Conservation (phyloP, 176 grass and related monocot genomes). For the Stipa capillata region DNA sequence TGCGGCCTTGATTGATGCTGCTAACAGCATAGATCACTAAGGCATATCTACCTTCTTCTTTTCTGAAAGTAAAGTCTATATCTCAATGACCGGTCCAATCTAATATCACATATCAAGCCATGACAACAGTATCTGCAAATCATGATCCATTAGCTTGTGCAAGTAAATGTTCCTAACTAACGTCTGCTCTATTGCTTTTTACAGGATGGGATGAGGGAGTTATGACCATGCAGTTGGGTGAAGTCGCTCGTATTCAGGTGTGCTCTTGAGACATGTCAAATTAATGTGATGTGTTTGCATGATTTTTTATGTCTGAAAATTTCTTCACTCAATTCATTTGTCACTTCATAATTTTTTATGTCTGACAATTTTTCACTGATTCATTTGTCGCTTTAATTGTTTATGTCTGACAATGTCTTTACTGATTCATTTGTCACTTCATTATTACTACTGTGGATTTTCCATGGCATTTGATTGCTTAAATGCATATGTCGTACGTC, state of each 20-base stretch:
- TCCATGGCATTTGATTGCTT: neutral
- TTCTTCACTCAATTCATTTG: too few relatives aligned
- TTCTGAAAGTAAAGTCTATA: neutral
- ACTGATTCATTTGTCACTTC: neutral
- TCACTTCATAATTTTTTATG: too few relatives aligned
- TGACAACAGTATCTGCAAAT: neutral
- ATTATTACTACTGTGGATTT: neutral
- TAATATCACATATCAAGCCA: neutral
- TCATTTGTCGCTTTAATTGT: too few relatives aligned
- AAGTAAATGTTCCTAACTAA: neutral
- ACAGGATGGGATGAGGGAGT: slow-evolving; percentile 99
- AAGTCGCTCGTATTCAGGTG: slow-evolving; percentile 82
- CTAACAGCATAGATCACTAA: neutral
- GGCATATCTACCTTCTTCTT: slow-evolving; percentile 1
- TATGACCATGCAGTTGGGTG: slow-evolving; percentile 87
- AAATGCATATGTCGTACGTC: neutral
- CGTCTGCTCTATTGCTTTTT: neutral
- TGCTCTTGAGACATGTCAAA: neutral
- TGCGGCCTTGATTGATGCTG: neutral
- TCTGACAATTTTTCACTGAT: too few relatives aligned
- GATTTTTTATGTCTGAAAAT: neutral
- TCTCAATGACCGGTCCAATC: neutral
- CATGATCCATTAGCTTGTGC: neutral
- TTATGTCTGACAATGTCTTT: neutral
- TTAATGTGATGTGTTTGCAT: neutral